phyloP scores from a whole-genome alignment of 1,284 basidiomycete genomes.

The Boletus sp. region DNA sequence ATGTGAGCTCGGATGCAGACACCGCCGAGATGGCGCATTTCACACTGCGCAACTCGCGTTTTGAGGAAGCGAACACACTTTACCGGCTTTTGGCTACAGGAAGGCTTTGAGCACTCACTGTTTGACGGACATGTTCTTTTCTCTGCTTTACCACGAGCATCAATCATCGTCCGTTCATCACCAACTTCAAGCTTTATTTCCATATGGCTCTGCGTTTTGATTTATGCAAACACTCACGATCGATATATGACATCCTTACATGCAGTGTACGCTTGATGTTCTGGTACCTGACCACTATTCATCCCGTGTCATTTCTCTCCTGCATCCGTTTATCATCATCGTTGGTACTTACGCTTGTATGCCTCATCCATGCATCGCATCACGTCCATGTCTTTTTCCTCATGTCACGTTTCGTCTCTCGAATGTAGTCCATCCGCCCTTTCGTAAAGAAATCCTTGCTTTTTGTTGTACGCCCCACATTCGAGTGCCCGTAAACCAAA shows the following conservation, averaged over 20 bases:
- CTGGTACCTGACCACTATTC: too few species aligned
- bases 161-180: neutral
- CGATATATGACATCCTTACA: slow-evolving; percentile 4
- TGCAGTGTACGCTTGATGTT: neutral
- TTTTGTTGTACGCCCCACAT: too few species aligned
- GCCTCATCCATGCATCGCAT: slow-evolving; percentile 17
- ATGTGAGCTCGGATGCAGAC: slow-evolving; percentile 62
- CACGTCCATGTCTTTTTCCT: slow-evolving; percentile 2
- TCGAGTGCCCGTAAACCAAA: neutral
- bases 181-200: slow-evolving; percentile 8
- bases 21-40: slow-evolving; percentile 77
- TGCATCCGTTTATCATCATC: neutral
- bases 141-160: slow-evolving; percentile 1
- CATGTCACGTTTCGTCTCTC: neutral
- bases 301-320: slow-evolving; percentile 6
- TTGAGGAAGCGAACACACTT: slow-evolving; percentile 73
- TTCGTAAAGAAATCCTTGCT: neutral
- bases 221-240: slow-evolving; percentile 23
- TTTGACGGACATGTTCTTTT: neutral
- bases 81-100: slow-evolving; percentile 60
- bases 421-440: neutral
- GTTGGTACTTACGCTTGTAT: slow-evolving; percentile 17
- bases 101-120: slow-evolving; percentile 38
- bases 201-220: slow-evolving; percentile 20
- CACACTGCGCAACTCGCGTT: slow-evolving; percentile 65